phyloP scores from a whole-genome alignment of 2,329 filamentous ascomycete species.

The Tricladium varicosporioides region DNA sequence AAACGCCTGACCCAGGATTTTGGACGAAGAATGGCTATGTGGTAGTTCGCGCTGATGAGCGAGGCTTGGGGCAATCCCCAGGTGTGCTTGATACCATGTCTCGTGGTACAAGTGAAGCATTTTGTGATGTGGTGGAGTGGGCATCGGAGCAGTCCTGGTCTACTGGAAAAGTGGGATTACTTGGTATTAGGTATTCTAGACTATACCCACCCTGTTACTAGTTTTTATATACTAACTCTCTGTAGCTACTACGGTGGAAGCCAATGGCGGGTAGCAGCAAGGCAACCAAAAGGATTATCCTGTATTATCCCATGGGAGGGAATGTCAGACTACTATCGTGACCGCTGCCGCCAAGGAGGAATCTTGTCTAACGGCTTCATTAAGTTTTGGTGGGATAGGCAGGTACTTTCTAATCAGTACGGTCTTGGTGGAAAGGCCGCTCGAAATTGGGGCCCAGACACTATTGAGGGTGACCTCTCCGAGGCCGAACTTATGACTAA shows the following conservation, averaged over 20 bases:
- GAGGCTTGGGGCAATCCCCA: conserved; percentile 49
- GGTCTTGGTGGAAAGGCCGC: conserved; percentile 44
- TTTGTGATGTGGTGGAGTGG: conserved; percentile 52
- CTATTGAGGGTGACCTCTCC: conserved; percentile 56
- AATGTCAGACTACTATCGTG: conserved; percentile 44
- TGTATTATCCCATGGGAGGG: conserved; percentile 52
- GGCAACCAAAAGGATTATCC: conserved; percentile 45
- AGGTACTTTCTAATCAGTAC: conserved; percentile 68
- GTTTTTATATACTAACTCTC: too few relatives aligned
- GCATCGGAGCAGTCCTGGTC: conserved; percentile 49
- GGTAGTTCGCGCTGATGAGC: conserved; percentile 47
- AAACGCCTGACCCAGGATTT: conserved; percentile 43
- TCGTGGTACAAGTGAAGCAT: conserved; percentile 48
- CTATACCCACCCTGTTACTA: too few relatives aligned
- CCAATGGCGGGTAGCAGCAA: conserved; percentile 51
- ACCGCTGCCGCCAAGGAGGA: conserved; percentile 59
- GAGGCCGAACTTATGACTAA: conserved; percentile 42
- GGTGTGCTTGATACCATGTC: conserved; percentile 54
- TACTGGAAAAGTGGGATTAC: conserved; percentile 32
- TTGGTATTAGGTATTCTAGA: background rate
- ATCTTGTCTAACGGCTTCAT: conserved; percentile 60
- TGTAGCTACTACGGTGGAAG: conserved; percentile 15
- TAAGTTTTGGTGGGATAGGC: conserved; percentile 63
- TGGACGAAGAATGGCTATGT: conserved; percentile 43
- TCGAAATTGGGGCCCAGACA: conserved; percentile 31